Conservation (phyloP, 371 early-diverging fungal species). For the Mortierella sp. region DNA sequence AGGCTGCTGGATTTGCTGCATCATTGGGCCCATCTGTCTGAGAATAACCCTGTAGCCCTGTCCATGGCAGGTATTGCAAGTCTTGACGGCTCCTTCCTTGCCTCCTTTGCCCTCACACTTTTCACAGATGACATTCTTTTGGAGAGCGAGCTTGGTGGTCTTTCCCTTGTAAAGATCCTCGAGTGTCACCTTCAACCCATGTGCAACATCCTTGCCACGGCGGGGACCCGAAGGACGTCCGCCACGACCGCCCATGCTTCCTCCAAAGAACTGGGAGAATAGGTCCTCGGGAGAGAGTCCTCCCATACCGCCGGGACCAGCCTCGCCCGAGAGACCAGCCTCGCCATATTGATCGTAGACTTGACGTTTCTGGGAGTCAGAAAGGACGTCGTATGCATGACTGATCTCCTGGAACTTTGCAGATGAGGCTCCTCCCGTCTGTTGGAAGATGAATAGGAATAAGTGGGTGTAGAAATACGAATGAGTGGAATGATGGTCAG, state of each 20-base stretch:
- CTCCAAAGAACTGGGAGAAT: conserved; percentile 84
- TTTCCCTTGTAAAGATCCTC: conserved; percentile 96
- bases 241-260: conserved; percentile 55
- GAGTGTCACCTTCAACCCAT: conserved; percentile 84
- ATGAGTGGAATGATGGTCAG: not conserved
- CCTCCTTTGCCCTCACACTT: conserved; percentile 86
- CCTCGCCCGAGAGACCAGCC: conserved; percentile 77
- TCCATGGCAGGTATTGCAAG: conserved; percentile 82
- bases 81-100: conserved; percentile 69
- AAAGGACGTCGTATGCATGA: conserved; percentile 92
- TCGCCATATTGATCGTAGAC: conserved; percentile 84
- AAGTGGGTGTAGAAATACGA: not conserved
- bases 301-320: conserved; percentile 60
- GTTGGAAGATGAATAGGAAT: conserved; percentile 24
- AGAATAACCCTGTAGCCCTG: conserved; percentile 81
- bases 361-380: conserved; percentile 78
- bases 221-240: conserved; percentile 75
- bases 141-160: conserved; percentile 86
- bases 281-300: conserved; percentile 80
- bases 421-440: conserved; percentile 59
- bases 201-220: conserved; percentile 77
- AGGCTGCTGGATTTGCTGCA: conserved; percentile 94
- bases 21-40: conserved; percentile 95
- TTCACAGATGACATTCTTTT: conserved; percentile 80
- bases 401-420: conserved; percentile 91